Percentiles rank a stretch among this genome's conserved stretches.
Evolutionary conservation across 352 stramenopile species (phyloP).

Genomic region (Nothophytophthora sp.): DNA sequence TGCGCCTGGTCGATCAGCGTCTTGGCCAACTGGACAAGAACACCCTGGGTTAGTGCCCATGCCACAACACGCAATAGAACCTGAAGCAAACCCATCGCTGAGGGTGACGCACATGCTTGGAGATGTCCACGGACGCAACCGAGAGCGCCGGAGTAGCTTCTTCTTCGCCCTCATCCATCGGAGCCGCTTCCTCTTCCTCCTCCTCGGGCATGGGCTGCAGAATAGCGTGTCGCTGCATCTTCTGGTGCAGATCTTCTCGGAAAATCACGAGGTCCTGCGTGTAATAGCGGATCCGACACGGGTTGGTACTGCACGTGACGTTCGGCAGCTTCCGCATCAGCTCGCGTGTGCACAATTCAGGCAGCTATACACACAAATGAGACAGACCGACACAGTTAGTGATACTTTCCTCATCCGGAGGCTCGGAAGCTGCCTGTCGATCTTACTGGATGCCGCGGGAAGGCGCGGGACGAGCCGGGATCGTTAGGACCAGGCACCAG

Average conservation of each 20-base stretch:
- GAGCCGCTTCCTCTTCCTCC: constrained; percentile 19
- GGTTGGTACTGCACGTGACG: constrained; percentile 89
- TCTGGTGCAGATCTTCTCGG: constrained; percentile 90
- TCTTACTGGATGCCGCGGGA: constrained; percentile 79
- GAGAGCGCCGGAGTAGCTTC: constrained; percentile 11
- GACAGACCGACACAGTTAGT: not conserved
- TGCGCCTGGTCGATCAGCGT: constrained; percentile 94
- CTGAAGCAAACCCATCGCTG: constrained; percentile 2
- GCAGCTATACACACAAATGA: constrained; percentile 37
- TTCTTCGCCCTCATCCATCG: constrained; percentile 21
- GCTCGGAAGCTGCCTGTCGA: not conserved
- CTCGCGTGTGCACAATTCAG: constrained; percentile 71
- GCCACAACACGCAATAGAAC: not conserved
- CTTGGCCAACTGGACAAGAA: constrained; percentile 64
- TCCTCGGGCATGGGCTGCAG: constrained; percentile 54
- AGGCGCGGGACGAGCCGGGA: constrained; percentile 75
- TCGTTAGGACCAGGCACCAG: constrained; percentile 94
- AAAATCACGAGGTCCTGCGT: constrained; percentile 95
- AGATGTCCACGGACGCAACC: constrained; percentile 64
- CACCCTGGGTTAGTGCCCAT: constrained; percentile 2
- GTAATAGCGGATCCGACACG: constrained; percentile 93
- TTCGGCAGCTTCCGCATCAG: constrained; percentile 70
- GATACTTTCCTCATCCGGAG: not conserved
- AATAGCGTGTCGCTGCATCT: constrained; percentile 89
- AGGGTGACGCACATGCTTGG: constrained; percentile 66